These are phyloP conservation scores for Hyaloscypha hepaticicola DNA, from an alignment of 495 filamentous ascomycete genomes.

Conservation along the genomic window DNA sequence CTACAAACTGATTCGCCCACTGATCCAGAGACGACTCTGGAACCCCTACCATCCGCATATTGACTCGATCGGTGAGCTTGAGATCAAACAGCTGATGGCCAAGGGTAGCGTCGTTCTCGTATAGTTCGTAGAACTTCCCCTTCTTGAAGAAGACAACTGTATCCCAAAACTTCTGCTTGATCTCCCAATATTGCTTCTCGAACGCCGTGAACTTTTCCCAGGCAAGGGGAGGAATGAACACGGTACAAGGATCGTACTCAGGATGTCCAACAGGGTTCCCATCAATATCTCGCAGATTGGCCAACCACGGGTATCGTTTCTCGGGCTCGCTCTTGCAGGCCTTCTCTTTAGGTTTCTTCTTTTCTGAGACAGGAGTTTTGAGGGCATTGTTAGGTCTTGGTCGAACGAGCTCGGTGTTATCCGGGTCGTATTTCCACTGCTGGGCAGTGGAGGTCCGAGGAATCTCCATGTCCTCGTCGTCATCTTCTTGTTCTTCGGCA, in stretches of 20 bases:
- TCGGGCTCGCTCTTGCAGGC: constrained; percentile 77
- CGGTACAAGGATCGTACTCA: constrained; percentile 87
- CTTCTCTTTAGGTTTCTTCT: constrained; percentile 65
- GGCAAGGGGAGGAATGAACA: constrained; percentile 80
- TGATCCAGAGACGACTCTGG: constrained; percentile 86
- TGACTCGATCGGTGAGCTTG: constrained; percentile 96
- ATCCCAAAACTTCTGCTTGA: constrained; percentile 97
- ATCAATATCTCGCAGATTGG: constrained; percentile 78
- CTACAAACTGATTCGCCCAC: constrained; percentile 94
- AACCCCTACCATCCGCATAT: constrained; percentile 98
- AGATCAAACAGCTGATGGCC: constrained; percentile 97
- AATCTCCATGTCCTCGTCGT: constrained; percentile 55
- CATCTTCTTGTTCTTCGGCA: constrained; percentile 39
- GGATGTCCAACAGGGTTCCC: constrained; percentile 75
- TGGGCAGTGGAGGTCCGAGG: constrained; percentile 68
- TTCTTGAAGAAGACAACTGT: constrained; percentile 99
- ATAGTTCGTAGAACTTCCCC: constrained; percentile 98
- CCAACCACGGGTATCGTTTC: constrained; percentile 85
- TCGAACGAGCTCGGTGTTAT: constrained; percentile 62
- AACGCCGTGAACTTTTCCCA: constrained; percentile 84
- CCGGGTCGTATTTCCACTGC: constrained; percentile 84
- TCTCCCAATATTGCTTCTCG: constrained; percentile 99
- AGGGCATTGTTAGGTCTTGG: constrained; percentile 44
- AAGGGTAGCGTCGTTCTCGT: constrained; percentile 97
- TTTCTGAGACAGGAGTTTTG: constrained; percentile 41